phyloP scores from a whole-genome alignment of 1,139 yeast genomes.

The Blastobotrys petasosporus region DNA sequence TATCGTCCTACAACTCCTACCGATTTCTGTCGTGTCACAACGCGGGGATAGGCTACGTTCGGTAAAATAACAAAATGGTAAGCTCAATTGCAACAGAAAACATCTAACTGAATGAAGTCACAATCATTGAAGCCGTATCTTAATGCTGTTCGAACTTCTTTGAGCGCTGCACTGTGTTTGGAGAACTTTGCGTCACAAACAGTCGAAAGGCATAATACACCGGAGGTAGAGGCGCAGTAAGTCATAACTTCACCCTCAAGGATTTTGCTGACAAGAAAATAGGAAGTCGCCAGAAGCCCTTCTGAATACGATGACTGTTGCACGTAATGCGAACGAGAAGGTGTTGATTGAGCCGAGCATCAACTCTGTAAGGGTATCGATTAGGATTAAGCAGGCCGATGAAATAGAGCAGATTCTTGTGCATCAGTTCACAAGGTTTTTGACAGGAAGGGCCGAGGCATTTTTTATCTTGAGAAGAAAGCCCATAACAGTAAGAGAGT shows the following conservation, averaged over 20 bases:
- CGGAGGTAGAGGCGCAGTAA: constrained; percentile 79
- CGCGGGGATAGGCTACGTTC: neutral
- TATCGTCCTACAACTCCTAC: neutral
- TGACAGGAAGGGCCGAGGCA: constrained; percentile 93
- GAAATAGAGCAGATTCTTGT: constrained; percentile 93
- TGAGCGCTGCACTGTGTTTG: constrained; percentile 91
- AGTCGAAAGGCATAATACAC: constrained; percentile 95
- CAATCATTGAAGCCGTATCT: constrained; percentile 95
- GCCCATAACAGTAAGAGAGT: constrained; percentile 54
- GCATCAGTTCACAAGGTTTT: constrained; percentile 86
- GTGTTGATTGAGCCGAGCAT: constrained; percentile 91
- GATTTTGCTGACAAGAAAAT: neutral
- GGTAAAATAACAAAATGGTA: neutral
- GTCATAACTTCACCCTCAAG: constrained; percentile 2
- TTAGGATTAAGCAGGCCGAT: constrained; percentile 93
- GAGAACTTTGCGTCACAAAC: constrained; percentile 93
- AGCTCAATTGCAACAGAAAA: neutral
- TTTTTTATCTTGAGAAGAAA: constrained; percentile 86
- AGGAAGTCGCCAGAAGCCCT: constrained; percentile 74
- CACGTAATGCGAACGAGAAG: constrained; percentile 90
- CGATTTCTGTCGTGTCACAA: neutral
- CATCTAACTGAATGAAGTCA: constrained; percentile 23
- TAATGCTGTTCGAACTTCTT: constrained; percentile 87
- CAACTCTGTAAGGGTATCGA: constrained; percentile 78
- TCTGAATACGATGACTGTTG: constrained; percentile 81